A percentile compares a stretch with the other conserved stretches of the same genome.
Evolutionary conservation across 2,329 filamentous ascomycete species (phyloP).

Genomic region (Fusarium sp.): DNA sequence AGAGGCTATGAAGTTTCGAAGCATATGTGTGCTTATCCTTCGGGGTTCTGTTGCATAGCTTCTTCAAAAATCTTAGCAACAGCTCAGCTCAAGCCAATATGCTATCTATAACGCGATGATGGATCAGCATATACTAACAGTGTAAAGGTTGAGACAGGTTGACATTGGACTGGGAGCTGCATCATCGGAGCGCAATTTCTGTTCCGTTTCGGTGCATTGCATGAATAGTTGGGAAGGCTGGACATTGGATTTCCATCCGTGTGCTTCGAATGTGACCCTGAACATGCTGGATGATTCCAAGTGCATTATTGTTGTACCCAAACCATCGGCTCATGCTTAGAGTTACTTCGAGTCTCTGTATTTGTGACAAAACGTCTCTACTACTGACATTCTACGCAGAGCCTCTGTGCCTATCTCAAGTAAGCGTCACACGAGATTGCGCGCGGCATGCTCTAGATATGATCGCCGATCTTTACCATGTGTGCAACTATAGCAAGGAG

Average conservation of each 20-base stretch:
- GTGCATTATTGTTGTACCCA: constrained; percentile 1
- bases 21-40: background rate
- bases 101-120: background rate
- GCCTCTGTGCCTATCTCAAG: constrained; percentile 68
- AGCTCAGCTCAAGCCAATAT: background rate
- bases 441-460: constrained; percentile 74
- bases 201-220: background rate
- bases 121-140: background rate
- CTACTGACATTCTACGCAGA: constrained; percentile 70
- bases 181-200: background rate
- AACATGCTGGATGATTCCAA: background rate
- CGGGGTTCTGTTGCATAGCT: background rate
- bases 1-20: background rate
- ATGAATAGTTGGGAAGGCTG: background rate
- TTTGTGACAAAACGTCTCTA: constrained; percentile 59
- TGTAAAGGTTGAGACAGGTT: background rate
- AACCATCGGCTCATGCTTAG: constrained; percentile 62
- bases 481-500: constrained; percentile 64
- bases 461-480: constrained; percentile 75
- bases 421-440: constrained; percentile 75
- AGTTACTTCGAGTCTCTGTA: constrained; percentile 68
- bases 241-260: too few species aligned
- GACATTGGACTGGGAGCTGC: background rate
- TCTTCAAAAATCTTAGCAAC: background rate
- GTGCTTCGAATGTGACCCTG: background rate